phyloP scores from a whole-genome alignment of 371 early-diverging fungal genomes.

The Nematocida ausubeli region DNA sequence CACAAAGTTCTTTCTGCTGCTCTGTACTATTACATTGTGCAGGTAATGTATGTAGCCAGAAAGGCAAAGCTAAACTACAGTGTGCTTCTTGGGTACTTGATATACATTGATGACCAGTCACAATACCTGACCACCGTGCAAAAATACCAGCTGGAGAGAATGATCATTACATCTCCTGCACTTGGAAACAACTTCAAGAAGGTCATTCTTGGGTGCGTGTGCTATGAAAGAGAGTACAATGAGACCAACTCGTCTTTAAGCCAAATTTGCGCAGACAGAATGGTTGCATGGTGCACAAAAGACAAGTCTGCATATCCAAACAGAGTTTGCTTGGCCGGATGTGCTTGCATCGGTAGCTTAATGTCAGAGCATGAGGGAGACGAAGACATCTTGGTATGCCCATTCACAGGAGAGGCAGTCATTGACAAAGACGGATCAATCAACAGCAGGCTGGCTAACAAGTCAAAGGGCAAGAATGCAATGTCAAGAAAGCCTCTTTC shows the following conservation, averaged over 20 bases:
- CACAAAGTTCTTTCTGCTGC: background rate
- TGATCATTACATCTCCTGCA: background rate
- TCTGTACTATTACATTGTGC: slow-evolving; percentile 26
- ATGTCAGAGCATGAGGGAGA: background rate
- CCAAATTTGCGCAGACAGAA: background rate
- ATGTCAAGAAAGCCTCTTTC: background rate
- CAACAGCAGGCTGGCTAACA: background rate
- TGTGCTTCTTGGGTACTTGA: background rate
- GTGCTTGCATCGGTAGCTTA: background rate
- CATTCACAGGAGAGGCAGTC: background rate
- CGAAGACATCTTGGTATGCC: background rate
- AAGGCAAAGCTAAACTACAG: background rate
- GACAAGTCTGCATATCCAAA: background rate
- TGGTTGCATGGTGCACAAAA: background rate
- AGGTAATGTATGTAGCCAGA: background rate
- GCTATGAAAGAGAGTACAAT: background rate
- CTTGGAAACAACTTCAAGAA: background rate
- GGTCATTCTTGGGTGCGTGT: slow-evolving; percentile 9
- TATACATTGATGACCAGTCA: background rate
- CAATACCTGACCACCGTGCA: background rate
- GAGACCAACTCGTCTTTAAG: background rate
- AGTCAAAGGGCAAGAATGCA: background rate
- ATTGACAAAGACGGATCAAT: background rate
- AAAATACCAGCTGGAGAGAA: background rate
- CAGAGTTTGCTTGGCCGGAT: background rate